These are phyloP conservation scores for Meira nashicola DNA, from an alignment of 1,284 basidiomycete species.

Conservation along the genomic window DNA sequence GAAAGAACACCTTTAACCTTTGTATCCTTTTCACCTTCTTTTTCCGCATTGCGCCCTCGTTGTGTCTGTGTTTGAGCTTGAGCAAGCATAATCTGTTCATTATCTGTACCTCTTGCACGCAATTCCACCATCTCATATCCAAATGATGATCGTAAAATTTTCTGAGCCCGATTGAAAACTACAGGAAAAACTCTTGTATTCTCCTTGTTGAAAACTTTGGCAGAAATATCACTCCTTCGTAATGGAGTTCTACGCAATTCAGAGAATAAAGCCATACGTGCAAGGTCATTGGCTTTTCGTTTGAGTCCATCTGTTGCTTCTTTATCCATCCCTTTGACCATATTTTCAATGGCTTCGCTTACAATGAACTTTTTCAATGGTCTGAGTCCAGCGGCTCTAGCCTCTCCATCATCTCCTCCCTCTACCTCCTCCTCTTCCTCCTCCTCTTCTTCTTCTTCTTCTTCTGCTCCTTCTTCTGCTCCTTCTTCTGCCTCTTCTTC, in stretches of 20 bases:
- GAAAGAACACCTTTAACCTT: constrained; percentile 17
- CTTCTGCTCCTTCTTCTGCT: neutral
- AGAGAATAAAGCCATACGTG: constrained; percentile 30
- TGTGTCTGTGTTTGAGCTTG: neutral
- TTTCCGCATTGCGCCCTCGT: constrained; percentile 9
- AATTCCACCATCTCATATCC: constrained; percentile 37
- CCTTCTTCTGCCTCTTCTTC: neutral
- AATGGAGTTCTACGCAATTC: constrained; percentile 27
- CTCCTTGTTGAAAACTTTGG: constrained; percentile 19
- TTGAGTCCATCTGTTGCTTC: constrained; percentile 23
- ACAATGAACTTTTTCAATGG: constrained; percentile 1
- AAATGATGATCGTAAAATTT: constrained; percentile 29
- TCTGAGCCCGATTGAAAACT: constrained; percentile 38
- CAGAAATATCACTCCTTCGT: constrained; percentile 25
- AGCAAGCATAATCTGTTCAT: constrained; percentile 21
- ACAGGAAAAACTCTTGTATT: constrained; percentile 22
- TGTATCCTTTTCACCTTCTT: constrained; percentile 6
- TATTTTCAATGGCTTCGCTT: constrained; percentile 18
- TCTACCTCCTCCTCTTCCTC: constrained; percentile 13
- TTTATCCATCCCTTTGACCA: constrained; percentile 18
- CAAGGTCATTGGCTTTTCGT: constrained; percentile 32
- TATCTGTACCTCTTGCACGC: constrained; percentile 30
- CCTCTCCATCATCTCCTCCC: constrained; percentile 15
- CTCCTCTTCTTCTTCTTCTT: neutral
- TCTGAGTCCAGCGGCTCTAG: neutral